Evolutionary conservation across 2,329 filamentous ascomycete genomes (phyloP).

Genomic region (Cladophialophora immunda): DNA sequence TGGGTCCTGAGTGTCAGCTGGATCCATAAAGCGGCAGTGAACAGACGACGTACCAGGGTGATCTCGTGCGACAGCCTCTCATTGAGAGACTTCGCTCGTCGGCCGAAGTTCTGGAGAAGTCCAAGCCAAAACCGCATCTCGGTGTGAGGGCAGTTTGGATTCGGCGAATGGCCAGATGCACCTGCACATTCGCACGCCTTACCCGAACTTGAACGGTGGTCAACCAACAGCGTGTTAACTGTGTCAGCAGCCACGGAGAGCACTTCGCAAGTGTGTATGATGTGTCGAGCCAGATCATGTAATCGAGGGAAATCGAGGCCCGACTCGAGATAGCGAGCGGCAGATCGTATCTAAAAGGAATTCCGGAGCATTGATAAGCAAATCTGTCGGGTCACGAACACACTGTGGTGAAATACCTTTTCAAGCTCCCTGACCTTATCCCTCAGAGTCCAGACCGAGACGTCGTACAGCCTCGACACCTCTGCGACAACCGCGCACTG

Average conservation of each 20-base stretch:
- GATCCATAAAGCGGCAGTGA: background rate
- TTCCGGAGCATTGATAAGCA: background rate
- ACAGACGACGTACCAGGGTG: constrained; percentile 41
- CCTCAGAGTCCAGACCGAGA: constrained; percentile 45
- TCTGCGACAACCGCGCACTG: constrained; percentile 42
- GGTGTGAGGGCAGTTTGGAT: constrained; percentile 30
- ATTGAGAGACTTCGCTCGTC: constrained; percentile 43
- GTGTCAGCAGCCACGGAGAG: constrained; percentile 46
- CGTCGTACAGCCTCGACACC: constrained; percentile 41
- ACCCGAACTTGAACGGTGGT: constrained; percentile 36
- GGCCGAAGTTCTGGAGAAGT: constrained; percentile 43
- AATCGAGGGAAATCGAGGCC: constrained; percentile 43
- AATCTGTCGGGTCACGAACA: background rate
- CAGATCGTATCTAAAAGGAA: constrained; percentile 15
- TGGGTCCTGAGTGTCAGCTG: constrained; percentile 29
- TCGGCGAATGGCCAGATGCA: background rate
- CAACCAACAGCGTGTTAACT: constrained; percentile 39
- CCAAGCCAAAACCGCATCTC: constrained; percentile 40
- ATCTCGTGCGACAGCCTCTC: constrained; percentile 48
- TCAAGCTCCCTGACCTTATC: constrained; percentile 45
- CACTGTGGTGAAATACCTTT: constrained; percentile 39
- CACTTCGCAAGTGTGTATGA: constrained; percentile 46
- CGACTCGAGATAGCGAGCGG: constrained; percentile 17
- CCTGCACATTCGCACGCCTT: constrained; percentile 12
- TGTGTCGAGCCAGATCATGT: constrained; percentile 47